These are phyloP conservation scores for Tylopilus balloui DNA, from an alignment of 768 basidiomycete genomes.

Conservation along the genomic window DNA sequence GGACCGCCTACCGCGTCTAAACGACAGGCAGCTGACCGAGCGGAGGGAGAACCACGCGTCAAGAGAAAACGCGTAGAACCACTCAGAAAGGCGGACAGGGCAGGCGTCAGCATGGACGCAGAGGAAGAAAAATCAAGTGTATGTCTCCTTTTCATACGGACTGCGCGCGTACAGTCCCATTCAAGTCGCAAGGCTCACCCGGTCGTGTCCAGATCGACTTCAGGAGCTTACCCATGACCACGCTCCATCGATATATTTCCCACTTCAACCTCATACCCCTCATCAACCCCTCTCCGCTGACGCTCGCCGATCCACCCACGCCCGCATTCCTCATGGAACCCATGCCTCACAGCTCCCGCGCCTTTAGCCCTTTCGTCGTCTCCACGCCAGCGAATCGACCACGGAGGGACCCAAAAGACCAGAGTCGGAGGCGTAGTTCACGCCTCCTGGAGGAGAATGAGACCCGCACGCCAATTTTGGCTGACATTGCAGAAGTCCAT, in stretches of 20 bases:
- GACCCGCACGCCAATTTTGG: conserved; percentile 59
- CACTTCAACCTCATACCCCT: conserved; percentile 69
- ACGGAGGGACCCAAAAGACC: conserved; percentile 62
- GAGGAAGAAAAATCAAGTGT: conserved; percentile 32
- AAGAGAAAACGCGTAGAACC: conserved; percentile 70
- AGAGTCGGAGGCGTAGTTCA: conserved; percentile 61
- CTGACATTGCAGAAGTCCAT: conserved; percentile 68
- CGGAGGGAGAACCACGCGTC: conserved; percentile 67
- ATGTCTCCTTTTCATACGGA: conserved; percentile 4
- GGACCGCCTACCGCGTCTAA: conserved; percentile 58
- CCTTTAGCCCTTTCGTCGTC: conserved; percentile 44
- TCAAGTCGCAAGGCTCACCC: conserved; percentile 8
- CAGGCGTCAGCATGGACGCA: conserved; percentile 31
- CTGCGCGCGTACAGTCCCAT: not conserved
- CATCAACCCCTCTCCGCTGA: conserved; percentile 67
- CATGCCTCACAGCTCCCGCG: conserved; percentile 40
- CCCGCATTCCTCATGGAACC: conserved; percentile 57
- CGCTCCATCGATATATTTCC: conserved; percentile 67
- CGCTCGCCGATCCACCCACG: conserved; percentile 63
- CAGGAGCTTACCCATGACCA: conserved; percentile 57
- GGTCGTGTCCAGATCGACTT: conserved; percentile 62
- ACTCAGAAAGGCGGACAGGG: conserved; percentile 35
- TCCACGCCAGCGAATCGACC: conserved; percentile 67
- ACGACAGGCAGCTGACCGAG: conserved; percentile 61
- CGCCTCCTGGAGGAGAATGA: conserved; percentile 62